Evolutionary conservation across 352 stramenopile genomes (phyloP), one percentile per base, ranked within the genome.

Genomic region (Phytophthora lateralis): DNA sequence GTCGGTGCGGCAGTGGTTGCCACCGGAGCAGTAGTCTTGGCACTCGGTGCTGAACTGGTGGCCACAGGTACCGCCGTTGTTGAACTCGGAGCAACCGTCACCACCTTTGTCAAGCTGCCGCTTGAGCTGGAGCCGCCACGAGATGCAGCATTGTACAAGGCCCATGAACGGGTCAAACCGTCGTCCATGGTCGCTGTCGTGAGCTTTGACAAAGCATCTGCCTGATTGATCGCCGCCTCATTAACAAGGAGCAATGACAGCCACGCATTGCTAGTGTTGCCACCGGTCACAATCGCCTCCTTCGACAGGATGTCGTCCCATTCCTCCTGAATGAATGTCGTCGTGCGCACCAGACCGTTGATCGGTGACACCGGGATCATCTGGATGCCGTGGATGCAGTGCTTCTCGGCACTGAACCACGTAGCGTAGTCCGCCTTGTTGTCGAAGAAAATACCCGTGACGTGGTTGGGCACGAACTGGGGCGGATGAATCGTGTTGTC

Each of bases 371-470:
- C 78, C 0, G 77, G 82, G 53, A 91, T 83, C 83, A 92, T 92
- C 57, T 92, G 83, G 50, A 92, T 92, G 42, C 83, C 83, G 55
- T 92, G 83, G 60, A 92, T 92, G 50, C 73, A 87, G 64, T 89
- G 78, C 55, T 85, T 88, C 50, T 90, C 80, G n/a, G 78, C 44
- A 35, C 80, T 89, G 68, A 92, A 92, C 80, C 80, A 92, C 47
- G 80, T 89, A 41, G 83, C 61, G 60, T 93, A 93, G 71, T 88
- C 75, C 9, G 44, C 76, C 69, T 91, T 91, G 69, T 91, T 90
- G 62, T 91, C 82, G 42, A 86, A 83, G 48, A 90, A 85, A 6
- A 93, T 84, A 7, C 76, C 63, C 48, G 80, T 82, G 48, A 88
- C 78, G 49, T 88, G 74, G 69, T 89, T 86, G 37, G 66, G 66